Evolutionary conservation across 1,139 yeast genomes (phyloP).

Genomic region (Diutina rugosa): DNA sequence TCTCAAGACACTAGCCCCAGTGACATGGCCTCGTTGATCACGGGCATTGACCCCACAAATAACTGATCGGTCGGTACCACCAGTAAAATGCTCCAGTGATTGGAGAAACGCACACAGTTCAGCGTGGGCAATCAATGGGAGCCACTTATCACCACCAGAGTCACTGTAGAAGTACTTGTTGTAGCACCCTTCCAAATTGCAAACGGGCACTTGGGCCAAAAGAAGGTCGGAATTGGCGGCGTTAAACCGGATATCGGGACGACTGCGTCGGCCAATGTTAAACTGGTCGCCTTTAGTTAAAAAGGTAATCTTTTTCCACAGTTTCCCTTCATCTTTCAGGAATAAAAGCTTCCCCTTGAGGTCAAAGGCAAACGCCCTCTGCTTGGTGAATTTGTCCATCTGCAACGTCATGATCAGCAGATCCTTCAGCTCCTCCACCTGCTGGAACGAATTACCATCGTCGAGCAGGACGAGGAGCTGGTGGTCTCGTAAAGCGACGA

Average conservation of each 20-base stretch:
- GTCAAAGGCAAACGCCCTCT: conserved; percentile 43
- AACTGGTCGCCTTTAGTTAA: conserved; percentile 6
- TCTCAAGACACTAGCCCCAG: conserved; percentile 25
- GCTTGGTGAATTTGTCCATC: conserved; percentile 31
- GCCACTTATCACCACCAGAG: conserved; percentile 34
- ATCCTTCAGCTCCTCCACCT: conserved; percentile 17
- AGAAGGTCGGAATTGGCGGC: conserved; percentile 25
- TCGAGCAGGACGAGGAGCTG: conserved; percentile 33
- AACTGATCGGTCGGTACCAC: conserved; percentile 29
- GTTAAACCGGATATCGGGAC: conserved; percentile 20
- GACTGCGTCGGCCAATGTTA: conserved; percentile 4
- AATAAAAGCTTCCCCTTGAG: conserved; percentile 25
- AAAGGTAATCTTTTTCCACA: conserved; percentile 35
- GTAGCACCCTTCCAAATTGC: conserved; percentile 24
- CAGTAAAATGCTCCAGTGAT: conserved; percentile 22
- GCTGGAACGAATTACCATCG: conserved; percentile 45
- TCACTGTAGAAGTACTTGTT: conserved; percentile 31
- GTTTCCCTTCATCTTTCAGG: conserved; percentile 44
- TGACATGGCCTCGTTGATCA: conserved; percentile 32
- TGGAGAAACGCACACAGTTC: conserved; percentile 41
- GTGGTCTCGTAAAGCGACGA: conserved; percentile 23
- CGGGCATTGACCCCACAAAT: conserved; percentile 26
- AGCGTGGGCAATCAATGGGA: conserved; percentile 22
- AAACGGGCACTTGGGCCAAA: conserved; percentile 23
- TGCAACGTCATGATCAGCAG: conserved; percentile 14